A percentile compares a stretch with the other conserved stretches of the same genome.
Conservation (phyloP, 345 rosid species). For the Chamaenerion angustifolium region DNA sequence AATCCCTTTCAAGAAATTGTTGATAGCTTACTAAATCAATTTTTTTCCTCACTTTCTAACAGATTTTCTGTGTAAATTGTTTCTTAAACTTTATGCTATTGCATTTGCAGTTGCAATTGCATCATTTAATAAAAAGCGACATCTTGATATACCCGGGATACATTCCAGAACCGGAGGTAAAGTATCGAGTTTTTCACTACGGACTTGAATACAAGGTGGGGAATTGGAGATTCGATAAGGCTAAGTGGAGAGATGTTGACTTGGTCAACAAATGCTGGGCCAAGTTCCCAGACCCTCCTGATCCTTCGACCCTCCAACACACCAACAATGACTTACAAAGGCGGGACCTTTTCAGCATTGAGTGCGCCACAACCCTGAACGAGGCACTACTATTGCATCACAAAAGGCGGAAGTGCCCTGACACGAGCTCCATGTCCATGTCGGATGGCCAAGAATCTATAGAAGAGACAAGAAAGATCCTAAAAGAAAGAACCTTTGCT, state of each 20-base stretch:
- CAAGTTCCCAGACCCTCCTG: conserved; percentile 84
- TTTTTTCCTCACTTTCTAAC: background rate
- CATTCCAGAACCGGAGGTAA: conserved; percentile 61
- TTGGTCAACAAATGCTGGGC: conserved; percentile 77
- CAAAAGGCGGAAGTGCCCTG: conserved; percentile 54
- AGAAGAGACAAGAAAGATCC: conserved; percentile 34
- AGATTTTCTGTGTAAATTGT: background rate
- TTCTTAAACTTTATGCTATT: background rate
- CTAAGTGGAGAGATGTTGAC: conserved; percentile 74
- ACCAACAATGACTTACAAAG: conserved; percentile 31
- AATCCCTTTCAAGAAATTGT: too few relatives aligned
- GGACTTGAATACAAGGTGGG: conserved; percentile 84
- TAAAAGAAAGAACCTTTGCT: conserved; percentile 11
- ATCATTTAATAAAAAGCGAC: conserved; percentile 54
- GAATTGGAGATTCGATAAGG: conserved; percentile 96
- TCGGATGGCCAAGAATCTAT: conserved; percentile 6
- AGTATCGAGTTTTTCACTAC: conserved; percentile 84
- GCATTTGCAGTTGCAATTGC: conserved; percentile 58
- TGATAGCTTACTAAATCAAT: background rate
- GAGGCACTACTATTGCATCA: conserved; percentile 79
- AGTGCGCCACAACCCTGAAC: conserved; percentile 69
- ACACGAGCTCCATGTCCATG: conserved; percentile 20
- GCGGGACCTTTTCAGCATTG: conserved; percentile 81
- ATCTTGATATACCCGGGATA: conserved; percentile 89
- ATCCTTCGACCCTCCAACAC: conserved; percentile 36